A percentile compares a stretch with the other conserved stretches of the same genome.
Evolutionary conservation across 345 rosid genomes (phyloP).

Genomic region (Syzygium grande): DNA sequence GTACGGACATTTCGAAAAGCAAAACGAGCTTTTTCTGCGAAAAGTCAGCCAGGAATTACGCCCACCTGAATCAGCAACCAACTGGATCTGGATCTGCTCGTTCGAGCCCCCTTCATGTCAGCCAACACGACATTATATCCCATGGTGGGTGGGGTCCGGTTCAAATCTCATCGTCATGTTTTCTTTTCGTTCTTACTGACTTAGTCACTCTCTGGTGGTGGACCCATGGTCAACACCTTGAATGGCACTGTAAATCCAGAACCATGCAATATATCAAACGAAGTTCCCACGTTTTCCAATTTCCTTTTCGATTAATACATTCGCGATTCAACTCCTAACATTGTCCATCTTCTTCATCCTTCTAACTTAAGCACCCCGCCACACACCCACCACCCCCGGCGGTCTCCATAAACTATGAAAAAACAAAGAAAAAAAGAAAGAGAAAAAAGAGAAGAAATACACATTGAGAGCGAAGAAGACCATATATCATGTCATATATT

Average conservation of each 20-base stretch:
- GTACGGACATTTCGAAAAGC: not conserved
- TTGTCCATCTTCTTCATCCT: not conserved
- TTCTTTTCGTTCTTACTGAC: not conserved
- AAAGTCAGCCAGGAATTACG: not conserved
- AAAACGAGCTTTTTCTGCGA: not conserved
- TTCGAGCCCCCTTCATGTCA: not conserved
- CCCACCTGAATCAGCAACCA: not conserved
- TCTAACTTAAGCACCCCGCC: not conserved
- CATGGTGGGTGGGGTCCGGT: not conserved
- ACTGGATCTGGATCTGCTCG: not conserved
- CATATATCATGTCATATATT: not conserved
- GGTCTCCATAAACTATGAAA: not conserved
- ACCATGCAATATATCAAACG: not conserved
- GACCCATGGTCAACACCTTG: not conserved
- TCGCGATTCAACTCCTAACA: not conserved
- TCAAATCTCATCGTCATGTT: not conserved
- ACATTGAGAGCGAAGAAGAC: not conserved
- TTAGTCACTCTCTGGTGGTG: not conserved
- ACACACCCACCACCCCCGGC: too few relatives aligned
- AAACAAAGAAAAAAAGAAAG: not conserved
- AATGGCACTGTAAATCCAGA: not conserved
- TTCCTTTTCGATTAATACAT: not conserved
- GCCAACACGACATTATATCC: not conserved
- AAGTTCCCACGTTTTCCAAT: not conserved
- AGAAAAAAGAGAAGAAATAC: not conserved